Evolutionary conservation across 2,329 filamentous ascomycete species (phyloP), one percentile per base, ranked within the genome.

Genomic region (Fusarium hainanense): DNA sequence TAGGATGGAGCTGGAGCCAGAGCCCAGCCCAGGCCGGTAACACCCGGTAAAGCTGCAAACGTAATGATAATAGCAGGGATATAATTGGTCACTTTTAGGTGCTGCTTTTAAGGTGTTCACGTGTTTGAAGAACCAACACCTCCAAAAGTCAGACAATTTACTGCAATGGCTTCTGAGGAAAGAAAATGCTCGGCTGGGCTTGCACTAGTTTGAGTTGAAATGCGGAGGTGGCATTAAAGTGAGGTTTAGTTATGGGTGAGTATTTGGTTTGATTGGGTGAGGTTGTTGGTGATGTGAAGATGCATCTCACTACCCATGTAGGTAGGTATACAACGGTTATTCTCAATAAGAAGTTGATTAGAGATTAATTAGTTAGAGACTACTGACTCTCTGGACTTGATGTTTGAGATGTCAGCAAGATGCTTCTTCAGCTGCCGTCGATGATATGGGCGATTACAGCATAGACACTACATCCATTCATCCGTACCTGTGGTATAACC

Each of bases 11-110:
- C 23, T 13, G 21, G 57, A 23, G 30, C 9, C 32, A n/a, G 57
- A 23, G 30, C 9, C 32, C 16, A 34, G 32, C 14, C 16, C 32
- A 34, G 54, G 52, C 67, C 72, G 72, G 68, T 69, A 74, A 70
- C 74, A 74, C 63, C 71, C 72, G 71, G 72, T 56, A 18, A 52
- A 42, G 25, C 58, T 63, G 49, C 65, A 47, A 47, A 48, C 48
- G 57, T 55, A 64, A 71, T 74, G 59, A 51, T 75, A 81, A 81
- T 81, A 71, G 75, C 75, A 76, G 77, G 77, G 76, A 74, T 71
- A 52, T 74, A 63, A 80, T 80, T 77, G 77, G 77, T 68, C 66
- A 58, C 48, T 41, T 30, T 50, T 18, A 21, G 27, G 34, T 37
- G 60, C 66, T 54, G 70, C 67, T 73, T 71, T 69, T n/a, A 69